Evolutionary conservation across 2,329 filamentous ascomycete species (phyloP).

Genomic region (Fusarium sambucinum): DNA sequence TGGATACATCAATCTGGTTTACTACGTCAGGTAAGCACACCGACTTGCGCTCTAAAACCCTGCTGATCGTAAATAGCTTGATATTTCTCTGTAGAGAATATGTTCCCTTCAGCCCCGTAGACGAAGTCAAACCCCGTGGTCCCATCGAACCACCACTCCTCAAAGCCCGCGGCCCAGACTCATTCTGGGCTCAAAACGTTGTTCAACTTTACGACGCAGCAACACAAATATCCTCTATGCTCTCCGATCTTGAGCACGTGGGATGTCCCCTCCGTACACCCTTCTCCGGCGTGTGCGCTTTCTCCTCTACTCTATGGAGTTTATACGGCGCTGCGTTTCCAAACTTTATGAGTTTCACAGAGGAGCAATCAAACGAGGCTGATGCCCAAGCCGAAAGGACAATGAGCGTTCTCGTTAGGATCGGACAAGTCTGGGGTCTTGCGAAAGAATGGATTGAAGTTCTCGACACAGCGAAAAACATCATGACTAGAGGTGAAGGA

Average conservation of each 20-base stretch:
- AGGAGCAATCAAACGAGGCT: conserved; percentile 6
- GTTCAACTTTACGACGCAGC: conserved; percentile 38
- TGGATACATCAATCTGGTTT: conserved; percentile 45
- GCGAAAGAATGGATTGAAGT: conserved; percentile 47
- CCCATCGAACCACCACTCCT: conserved; percentile 44
- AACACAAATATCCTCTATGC: conserved; percentile 41
- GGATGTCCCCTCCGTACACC: conserved; percentile 39
- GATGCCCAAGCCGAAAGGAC: conserved; percentile 33
- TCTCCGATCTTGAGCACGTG: conserved; percentile 40
- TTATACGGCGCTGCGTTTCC: conserved; percentile 42
- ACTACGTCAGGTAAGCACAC: conserved; percentile 40
- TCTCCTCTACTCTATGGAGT: conserved; percentile 35
- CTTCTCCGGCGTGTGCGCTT: conserved; percentile 41
- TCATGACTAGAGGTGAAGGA: conserved; percentile 28
- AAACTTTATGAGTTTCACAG: conserved; percentile 34
- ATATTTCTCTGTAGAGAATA: conserved; percentile 43
- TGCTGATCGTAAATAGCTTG: neutral
- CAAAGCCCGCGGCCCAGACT: conserved; percentile 33
- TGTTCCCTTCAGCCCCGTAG: conserved; percentile 43
- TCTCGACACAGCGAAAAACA: conserved; percentile 36
- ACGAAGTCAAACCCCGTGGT: conserved; percentile 39
- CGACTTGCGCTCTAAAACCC: rapidly evolving
- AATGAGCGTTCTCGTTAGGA: conserved; percentile 27
- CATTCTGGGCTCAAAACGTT: conserved; percentile 40
- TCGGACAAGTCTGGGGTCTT: conserved; percentile 38